Evolutionary conservation across 805 yeast genomes (phyloP), one percentile per base, ranked within the genome.

Genomic region (Candida orba): DNA sequence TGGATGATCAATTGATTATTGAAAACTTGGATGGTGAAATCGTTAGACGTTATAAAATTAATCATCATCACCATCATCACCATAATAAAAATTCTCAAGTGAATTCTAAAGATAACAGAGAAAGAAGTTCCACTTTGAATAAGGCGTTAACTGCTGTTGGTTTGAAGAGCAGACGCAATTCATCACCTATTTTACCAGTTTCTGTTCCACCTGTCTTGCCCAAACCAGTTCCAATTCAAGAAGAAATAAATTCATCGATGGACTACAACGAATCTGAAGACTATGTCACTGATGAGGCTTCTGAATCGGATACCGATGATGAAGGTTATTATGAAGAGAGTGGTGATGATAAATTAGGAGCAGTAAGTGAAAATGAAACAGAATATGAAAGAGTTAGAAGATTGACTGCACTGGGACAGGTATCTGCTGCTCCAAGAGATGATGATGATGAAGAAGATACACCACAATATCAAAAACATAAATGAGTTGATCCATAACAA

Each of bases 21-120:
- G 99, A 91, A 62, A 85, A 89, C 56, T 86, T 78, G 37, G 95
- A 90, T 12, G 99, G 98, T 50, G 98, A 91, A 53, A 78, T 93
- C 44, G 69, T 93, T 37, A 79, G 96, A 57, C 72, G 95, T 42
- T 91, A 89, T 64, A 75, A 69, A 53, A 80, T 90, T 41, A 85
- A 81, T 54, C 73, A 77, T 4, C 87, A 80, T 51, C 39, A 37
- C 20, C 33, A 18, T 18, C 39, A 37, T 14, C 8, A n/a, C 18
- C 24, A 3, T 27, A 3, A 6, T 37, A 22, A 20, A 4, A 9
- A 8, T 20, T 4, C 22, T 20, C 22, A 20, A 7, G 14, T 6
- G 9, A 7, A 17, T 2, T 20, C 8, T 18, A 10, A 44, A 29
- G 25, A 30, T 38, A 33, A 38, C 4, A 51, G 54, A 50, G 42